Evolutionary conservation across 2,329 filamentous ascomycete species (phyloP).

Genomic region (Cordyceps cateniannulata): DNA sequence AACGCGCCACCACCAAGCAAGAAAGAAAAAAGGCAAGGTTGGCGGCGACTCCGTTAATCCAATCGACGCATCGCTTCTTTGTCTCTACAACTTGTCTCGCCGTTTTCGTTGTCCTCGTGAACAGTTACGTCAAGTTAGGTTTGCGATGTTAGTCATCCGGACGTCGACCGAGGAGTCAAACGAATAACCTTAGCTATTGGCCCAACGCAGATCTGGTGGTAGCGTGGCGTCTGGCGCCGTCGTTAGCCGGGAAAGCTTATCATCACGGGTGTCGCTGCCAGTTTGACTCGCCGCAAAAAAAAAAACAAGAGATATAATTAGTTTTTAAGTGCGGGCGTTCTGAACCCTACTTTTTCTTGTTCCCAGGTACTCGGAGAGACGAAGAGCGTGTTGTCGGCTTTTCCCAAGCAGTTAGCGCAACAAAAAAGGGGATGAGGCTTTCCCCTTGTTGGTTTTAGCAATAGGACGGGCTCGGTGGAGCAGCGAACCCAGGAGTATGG

Average conservation of each 20-base stretch:
- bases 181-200: neutral
- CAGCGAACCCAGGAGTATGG: neutral
- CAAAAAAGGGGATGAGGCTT: neutral
- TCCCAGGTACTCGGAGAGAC: neutral
- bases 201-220: neutral
- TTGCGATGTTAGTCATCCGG: neutral
- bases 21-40: no score
- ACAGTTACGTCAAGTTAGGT: neutral
- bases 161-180: neutral
- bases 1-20: neutral
- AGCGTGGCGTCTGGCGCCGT: neutral
- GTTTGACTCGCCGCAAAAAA: neutral
- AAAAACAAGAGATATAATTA: neutral
- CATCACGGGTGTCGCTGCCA: neutral
- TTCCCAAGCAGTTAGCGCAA: neutral
- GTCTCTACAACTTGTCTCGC: neutral
- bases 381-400: neutral
- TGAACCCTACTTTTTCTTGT: neutral
- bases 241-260: neutral
- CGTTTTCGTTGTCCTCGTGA: neutral
- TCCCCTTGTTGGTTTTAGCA: neutral
- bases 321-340: neutral
- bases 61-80: neutral
- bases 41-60: neutral
- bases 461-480: neutral